phyloP scores from a whole-genome alignment of 1,284 basidiomycete genomes.

The Pascua guehoae region DNA sequence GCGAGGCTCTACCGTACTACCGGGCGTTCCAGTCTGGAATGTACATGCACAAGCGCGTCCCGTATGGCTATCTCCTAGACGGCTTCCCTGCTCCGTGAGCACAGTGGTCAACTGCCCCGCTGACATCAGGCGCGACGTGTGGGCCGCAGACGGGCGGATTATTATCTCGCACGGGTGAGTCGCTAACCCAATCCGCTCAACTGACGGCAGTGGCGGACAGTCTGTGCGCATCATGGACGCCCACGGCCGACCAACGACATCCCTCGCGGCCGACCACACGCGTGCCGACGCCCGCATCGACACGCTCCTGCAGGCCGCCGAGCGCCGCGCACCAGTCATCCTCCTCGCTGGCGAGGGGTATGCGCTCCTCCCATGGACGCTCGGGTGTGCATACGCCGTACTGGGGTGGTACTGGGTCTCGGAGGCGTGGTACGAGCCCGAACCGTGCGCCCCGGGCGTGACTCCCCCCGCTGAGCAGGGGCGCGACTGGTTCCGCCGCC shows the following conservation, averaged over 20 bases:
- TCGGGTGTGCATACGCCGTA: slow-evolving; percentile 35
- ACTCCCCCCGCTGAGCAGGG: slow-evolving; percentile 7
- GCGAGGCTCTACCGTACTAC: slow-evolving; percentile 46
- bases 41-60: slow-evolving; percentile 35
- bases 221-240: slow-evolving; percentile 13
- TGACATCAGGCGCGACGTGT: slow-evolving; percentile 35
- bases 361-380: slow-evolving; percentile 32
- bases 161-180: slow-evolving; percentile 43
- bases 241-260: not conserved
- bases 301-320: slow-evolving; percentile 30
- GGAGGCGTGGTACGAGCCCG: slow-evolving; percentile 40
- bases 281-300: slow-evolving; percentile 31
- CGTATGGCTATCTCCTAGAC: slow-evolving; percentile 43
- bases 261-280: slow-evolving; percentile 34
- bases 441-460: slow-evolving; percentile 19
- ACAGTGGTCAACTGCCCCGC: not conserved
- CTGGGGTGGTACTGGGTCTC: slow-evolving; percentile 48
- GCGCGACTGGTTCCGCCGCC: slow-evolving; percentile 31
- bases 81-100: slow-evolving; percentile 40
- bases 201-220: slow-evolving; percentile 16
- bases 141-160: slow-evolving; percentile 36
- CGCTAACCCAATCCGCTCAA: not conserved
- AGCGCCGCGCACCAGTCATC: slow-evolving; percentile 28
- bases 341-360: slow-evolving; percentile 41
- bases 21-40: slow-evolving; percentile 44